Base-by-base conservation (phyloP, 179 eudicot genomes). In the Beta lomatogona region DNA sequence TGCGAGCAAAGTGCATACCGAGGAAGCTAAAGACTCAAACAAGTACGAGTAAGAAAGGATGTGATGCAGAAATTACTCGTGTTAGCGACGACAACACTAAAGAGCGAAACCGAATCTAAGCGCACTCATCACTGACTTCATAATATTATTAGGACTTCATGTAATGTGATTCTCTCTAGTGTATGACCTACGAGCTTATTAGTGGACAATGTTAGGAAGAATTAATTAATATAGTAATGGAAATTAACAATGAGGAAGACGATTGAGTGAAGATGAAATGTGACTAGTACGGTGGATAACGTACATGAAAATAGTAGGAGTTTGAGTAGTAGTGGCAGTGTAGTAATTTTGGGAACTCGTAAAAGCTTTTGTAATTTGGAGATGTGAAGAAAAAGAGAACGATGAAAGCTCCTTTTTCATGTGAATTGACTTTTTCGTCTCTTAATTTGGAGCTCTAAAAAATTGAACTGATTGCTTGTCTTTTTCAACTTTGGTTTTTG, bases 1-100 rank as follows among this genome's bases (percentile, higher is more conserved):
- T 87, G 77, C 76, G 77, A 86, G 90, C 90, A 6, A 83, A 84
- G 82, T 87, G 88, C 85, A 83, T 87, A 53, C 90, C 90, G 11
- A 85, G 90, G 82, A 87, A 81, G 87, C 87, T 86, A 44, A 89
- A 78, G 83, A 66, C 79, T 48, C 80, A 80, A 58, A 44, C 78
- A 1, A 63, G 73, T 72, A 73, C 21, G 7, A 41, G n/a, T 44
- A 85, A 76, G 83, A 80, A 80, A 71, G 69, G 76, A n/a, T 36
- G 64, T n/a, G 22, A 60, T 9, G 50, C 76, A 0, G 79, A 79
- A 53, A 57, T 19, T 55, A 48, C 53, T 79, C 12, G 65, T 12
- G 79, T 52, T 21, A 55, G 53, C 19, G 77, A 57, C 54, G 66
- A 67, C 76, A 73, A 19, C 67, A 71, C 75, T 58, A 76, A 79